Evolutionary conservation across 768 basidiomycete species (phyloP), one percentile per base, ranked within the genome.

Genomic region (Suillus subaureus): DNA sequence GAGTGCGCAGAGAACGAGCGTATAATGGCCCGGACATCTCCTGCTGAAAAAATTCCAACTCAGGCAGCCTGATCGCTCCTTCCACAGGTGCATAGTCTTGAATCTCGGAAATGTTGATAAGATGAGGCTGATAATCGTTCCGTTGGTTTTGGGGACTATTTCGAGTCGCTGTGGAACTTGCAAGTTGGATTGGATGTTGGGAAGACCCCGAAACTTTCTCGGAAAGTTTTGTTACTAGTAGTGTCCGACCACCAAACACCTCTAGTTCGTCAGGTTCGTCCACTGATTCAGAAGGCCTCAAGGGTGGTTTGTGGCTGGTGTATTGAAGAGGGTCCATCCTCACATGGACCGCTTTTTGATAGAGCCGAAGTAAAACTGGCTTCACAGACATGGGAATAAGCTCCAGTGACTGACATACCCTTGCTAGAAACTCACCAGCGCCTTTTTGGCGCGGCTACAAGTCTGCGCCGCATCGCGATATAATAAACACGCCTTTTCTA

Each of bases 401-500:
- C 3, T 21, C 6, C 8, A 43, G 60, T 62, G 31, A 8, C 26
- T 31, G 18, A 42, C 23, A 28, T 28, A 60, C 18, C 28, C 66
- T 39, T 45, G 13, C 39, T 37, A 61, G 9, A 43, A n/a, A 68
- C 78, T 68, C 61, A 85, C 86, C 76, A 84, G 68, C 21, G 84
- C 84, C 64, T 76, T 77, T 16, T 81, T 82, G 35, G 85, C 85
- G n/a, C 85, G 81, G 64, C 71, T 81, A 64, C 81, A 85, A 11
- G 77, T 80, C 66, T 79, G 72, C 15, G 85, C 80, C 13, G 83
- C 84, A 33, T 69, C 73, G 18, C 71, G 70, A 68, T 86, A 87
- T 61, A 86, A 75, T 2, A 69, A 71, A 58, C 79, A 86, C n/a
- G 80, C 82, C 6, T 75, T 74, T 63, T 86, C 80, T 57, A 87